Percentiles rank a stretch among this genome's conserved stretches.
Conservation (phyloP, 208 protist genomes). For the Novymonas esmeraldas region DNA sequence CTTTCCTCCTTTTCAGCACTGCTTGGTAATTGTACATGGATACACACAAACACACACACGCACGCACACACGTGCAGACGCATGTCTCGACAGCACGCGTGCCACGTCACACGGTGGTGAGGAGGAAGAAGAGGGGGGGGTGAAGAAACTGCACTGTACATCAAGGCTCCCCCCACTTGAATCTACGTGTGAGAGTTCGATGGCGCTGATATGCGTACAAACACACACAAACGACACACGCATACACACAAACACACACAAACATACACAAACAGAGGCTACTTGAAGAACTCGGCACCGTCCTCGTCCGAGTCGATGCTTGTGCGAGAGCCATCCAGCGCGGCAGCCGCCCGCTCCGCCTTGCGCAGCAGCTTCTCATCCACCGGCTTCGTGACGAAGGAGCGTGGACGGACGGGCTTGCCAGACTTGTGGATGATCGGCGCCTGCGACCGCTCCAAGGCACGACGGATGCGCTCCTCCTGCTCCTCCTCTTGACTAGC, state of each 20-base stretch:
- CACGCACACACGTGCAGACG: neutral
- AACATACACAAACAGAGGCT: neutral
- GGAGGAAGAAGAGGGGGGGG: neutral
- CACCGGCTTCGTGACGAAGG: slow-evolving; percentile 44
- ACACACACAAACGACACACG: neutral
- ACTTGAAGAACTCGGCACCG: slow-evolving; percentile 53
- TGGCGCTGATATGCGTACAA: neutral
- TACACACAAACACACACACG: neutral
- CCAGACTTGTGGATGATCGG: slow-evolving; percentile 71
- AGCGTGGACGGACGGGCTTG: slow-evolving; percentile 88
- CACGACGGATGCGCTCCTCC: slow-evolving; percentile 73
- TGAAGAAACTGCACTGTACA: neutral
- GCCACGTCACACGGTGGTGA: neutral
- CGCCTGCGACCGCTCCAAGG: slow-evolving; percentile 82
- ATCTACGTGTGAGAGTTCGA: too few species aligned
- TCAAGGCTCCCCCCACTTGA: too few species aligned
- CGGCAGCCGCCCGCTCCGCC: slow-evolving; percentile 31
- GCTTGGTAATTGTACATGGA: too few species aligned
- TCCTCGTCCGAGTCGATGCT: slow-evolving; percentile 44
- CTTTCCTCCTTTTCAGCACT: too few species aligned
- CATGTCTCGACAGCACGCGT: neutral
- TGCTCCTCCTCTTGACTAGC: slow-evolving; percentile 74
- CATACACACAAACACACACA: too few species aligned
- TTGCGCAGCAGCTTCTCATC: slow-evolving; percentile 36
- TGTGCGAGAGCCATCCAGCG: slow-evolving; percentile 35